Conservation (phyloP, 2,329 filamentous ascomycete genomes). For the Curvularia lunata region DNA sequence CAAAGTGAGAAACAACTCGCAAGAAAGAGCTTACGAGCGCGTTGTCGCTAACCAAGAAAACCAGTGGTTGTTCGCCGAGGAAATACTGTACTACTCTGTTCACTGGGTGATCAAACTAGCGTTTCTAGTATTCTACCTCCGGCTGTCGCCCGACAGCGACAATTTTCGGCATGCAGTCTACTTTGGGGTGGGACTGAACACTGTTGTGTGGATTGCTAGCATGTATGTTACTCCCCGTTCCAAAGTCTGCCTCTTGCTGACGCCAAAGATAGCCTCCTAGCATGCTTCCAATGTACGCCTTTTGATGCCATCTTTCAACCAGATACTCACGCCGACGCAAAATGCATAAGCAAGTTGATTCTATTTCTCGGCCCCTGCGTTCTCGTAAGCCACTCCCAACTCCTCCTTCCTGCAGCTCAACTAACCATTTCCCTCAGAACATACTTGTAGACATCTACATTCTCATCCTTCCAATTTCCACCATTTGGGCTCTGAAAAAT, state of each 20-base stretch:
- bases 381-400: background rate
- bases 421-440: background rate
- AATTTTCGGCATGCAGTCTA: constrained; percentile 4
- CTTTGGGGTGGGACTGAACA: constrained; percentile 1
- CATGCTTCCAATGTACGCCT: constrained; percentile 6
- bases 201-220: constrained; percentile 1
- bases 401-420: background rate
- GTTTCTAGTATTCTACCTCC: constrained; percentile 10
- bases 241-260: no score
- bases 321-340: constrained; percentile 1
- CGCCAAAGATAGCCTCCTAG: background rate
- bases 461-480: constrained; percentile 5
- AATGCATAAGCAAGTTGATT: constrained; percentile 4
- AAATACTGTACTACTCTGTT: constrained; percentile 7
- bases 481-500: background rate
- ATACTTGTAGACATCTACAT: constrained; percentile 12
- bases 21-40: background rate
- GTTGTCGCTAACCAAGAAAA: background rate
- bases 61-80: constrained; percentile 6
- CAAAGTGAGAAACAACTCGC: background rate
- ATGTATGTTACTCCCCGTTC: no score
- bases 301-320: constrained; percentile 11
- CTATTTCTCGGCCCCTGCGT: constrained; percentile 6
- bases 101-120: constrained; percentile 11
- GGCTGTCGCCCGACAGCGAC: constrained; percentile 2